A percentile compares a stretch with the other conserved stretches of the same genome.
phyloP scores from a whole-genome alignment of 176 grass and related monocot species.

The Aegilops bicornis region DNA sequence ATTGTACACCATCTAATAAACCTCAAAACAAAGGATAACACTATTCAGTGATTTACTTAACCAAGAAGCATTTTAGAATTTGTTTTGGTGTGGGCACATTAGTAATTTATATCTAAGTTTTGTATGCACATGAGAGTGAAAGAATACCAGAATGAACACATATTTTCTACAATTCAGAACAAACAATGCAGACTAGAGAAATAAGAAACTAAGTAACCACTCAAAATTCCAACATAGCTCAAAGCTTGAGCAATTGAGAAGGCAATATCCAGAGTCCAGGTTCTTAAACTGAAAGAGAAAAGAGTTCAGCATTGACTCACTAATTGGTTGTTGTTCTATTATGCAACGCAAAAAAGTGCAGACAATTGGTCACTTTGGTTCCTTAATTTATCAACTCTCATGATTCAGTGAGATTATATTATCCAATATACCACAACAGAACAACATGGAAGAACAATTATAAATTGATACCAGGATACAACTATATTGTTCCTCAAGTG shows the following conservation, averaged over 20 bases:
- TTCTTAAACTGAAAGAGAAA: neutral
- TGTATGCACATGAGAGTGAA: no score
- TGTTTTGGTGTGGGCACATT: no score
- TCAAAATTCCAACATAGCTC: neutral
- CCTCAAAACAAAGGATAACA: no score
- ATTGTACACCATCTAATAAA: no score
- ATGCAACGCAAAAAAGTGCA: neutral
- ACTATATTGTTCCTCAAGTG: neutral
- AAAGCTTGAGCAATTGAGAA: neutral
- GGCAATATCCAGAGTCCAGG: neutral
- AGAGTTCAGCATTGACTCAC: neutral
- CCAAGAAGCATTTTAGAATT: no score
- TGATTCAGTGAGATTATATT: no score
- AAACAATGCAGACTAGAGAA: neutral
- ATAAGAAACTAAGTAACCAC: neutral
- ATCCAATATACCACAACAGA: neutral
- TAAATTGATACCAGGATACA: neutral
- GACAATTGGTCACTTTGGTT: neutral
- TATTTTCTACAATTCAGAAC: no score
- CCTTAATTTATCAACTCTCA: neutral
- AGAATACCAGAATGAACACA: no score
- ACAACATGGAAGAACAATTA: neutral
- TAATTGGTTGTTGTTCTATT: no score
- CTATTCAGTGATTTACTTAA: no score
- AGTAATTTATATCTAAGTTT: neutral